A percentile compares a stretch with the other conserved stretches of the same genome.
Evolutionary conservation across 2,329 filamentous ascomycete genomes (phyloP).

Genomic region (Ciborinia camelliae): DNA sequence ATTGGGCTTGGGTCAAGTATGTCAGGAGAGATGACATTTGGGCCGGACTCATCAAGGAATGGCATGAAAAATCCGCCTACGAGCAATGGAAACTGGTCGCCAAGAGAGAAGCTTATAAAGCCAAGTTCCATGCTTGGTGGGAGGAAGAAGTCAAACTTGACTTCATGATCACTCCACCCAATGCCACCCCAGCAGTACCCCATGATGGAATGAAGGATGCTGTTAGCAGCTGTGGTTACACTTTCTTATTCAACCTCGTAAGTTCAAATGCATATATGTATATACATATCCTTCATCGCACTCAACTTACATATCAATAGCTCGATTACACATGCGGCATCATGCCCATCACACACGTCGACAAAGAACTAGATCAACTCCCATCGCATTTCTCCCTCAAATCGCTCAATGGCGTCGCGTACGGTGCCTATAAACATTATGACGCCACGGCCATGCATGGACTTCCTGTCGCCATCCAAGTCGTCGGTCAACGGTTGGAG

Average conservation of each 20-base stretch:
- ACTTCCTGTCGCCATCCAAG: conserved; percentile 70
- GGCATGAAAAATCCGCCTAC: conserved; percentile 68
- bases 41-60: conserved; percentile 72
- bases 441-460: conserved; percentile 81
- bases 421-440: conserved; percentile 82
- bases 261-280: conserved; percentile 38
- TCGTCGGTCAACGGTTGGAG: conserved; percentile 36
- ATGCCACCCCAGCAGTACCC: conserved; percentile 84
- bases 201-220: conserved; percentile 84
- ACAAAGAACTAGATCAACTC: conserved; percentile 63
- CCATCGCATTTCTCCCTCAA: conserved; percentile 57
- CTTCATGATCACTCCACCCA: conserved; percentile 78
- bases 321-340: conserved; percentile 84
- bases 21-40: conserved; percentile 71
- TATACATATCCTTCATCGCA: too few relatives aligned
- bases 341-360: conserved; percentile 81
- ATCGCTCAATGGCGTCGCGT: conserved; percentile 73
- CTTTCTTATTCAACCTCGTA: conserved; percentile 86
- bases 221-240: conserved; percentile 85
- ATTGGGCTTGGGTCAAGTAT: conserved; percentile 88
- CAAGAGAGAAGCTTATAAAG: conserved; percentile 73
- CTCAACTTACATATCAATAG: conserved; percentile 39
- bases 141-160: conserved; percentile 67
- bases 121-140: conserved; percentile 84
- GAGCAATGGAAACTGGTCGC: conserved; percentile 82